Percentiles rank a stretch among this genome's conserved stretches.
phyloP scores from a whole-genome alignment of 202 grass and related monocot genomes.

The Bolboschoenoplectus hybrid region DNA sequence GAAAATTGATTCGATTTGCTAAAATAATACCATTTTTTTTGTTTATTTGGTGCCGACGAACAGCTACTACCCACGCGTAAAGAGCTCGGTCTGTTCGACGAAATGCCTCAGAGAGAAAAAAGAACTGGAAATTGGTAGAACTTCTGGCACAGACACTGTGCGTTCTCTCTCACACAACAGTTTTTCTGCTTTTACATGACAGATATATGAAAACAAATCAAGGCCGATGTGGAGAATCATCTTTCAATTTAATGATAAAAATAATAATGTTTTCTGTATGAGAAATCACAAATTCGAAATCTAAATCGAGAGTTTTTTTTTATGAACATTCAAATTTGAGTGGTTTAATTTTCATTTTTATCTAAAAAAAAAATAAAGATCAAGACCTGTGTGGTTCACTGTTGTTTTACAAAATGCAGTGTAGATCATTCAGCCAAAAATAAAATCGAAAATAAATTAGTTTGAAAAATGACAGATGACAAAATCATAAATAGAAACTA shows the following conservation, averaged over 20 bases:
- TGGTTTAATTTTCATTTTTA: no score
- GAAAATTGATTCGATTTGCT: not conserved
- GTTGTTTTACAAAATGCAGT: no score
- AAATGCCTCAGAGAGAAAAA: slow-evolving; percentile 10
- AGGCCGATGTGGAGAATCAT: not conserved
- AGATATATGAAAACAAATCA: not conserved
- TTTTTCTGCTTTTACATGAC: not conserved
- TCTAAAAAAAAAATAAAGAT: not conserved
- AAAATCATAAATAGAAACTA: not conserved
- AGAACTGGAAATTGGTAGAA: not conserved
- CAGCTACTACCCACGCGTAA: not conserved
- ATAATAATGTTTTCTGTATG: no score
- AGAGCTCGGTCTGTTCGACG: not conserved
- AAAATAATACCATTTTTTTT: not conserved
- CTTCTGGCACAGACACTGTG: not conserved
- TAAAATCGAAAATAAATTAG: not conserved
- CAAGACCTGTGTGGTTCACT: not conserved
- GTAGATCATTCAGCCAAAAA: not conserved
- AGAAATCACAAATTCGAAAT: no score
- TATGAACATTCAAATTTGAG: no score
- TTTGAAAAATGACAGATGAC: not conserved
- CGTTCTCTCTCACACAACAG: not conserved
- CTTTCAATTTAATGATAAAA: no score
- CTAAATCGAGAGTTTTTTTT: no score
- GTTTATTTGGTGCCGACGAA: not conserved